phyloP scores from a whole-genome alignment of 1,284 basidiomycete species.

The Ceraceosorus bombacis region DNA sequence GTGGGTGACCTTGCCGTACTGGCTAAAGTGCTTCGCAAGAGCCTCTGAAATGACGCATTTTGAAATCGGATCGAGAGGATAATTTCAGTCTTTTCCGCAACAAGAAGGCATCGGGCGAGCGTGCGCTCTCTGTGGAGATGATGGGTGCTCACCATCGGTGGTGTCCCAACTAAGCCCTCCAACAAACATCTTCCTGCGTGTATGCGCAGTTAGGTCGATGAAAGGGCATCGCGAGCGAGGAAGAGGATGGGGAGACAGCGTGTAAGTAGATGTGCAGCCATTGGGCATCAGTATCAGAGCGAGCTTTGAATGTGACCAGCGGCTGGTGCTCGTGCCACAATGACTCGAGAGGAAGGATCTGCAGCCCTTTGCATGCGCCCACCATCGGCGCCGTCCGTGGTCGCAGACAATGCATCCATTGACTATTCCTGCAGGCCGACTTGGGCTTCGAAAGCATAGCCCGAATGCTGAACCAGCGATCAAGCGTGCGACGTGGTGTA shows the following conservation, averaged over 20 bases:
- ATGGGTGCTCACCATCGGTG: constrained; percentile 63
- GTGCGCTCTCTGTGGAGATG: background rate
- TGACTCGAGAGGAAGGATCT: too few species aligned
- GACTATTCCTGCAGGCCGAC: too few species aligned
- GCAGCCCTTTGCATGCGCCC: too few species aligned
- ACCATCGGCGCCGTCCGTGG: too few species aligned
- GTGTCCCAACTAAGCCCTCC: constrained; percentile 96
- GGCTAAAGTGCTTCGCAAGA: constrained; percentile 73
- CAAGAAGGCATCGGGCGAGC: constrained; percentile 13
- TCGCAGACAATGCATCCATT: too few species aligned
- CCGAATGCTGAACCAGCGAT: too few species aligned
- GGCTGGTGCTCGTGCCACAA: constrained; percentile 18
- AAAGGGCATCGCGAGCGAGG: constrained; percentile 14
- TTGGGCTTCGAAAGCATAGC: too few species aligned
- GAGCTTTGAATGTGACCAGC: constrained; percentile 33
- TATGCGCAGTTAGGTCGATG: constrained; percentile 1
- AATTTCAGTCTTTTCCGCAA: constrained; percentile 2
- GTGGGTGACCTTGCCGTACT: constrained; percentile 82
- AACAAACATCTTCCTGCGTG: constrained; percentile 88
- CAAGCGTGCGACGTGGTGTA: too few species aligned
- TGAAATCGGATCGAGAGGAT: constrained; percentile 1
- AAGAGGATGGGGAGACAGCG: constrained; percentile 3
- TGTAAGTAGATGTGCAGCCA: background rate
- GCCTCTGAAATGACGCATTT: constrained; percentile 55
- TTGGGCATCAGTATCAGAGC: background rate